phyloP scores from a whole-genome alignment of 148 eudicot species.

The Limonium bicolor region DNA sequence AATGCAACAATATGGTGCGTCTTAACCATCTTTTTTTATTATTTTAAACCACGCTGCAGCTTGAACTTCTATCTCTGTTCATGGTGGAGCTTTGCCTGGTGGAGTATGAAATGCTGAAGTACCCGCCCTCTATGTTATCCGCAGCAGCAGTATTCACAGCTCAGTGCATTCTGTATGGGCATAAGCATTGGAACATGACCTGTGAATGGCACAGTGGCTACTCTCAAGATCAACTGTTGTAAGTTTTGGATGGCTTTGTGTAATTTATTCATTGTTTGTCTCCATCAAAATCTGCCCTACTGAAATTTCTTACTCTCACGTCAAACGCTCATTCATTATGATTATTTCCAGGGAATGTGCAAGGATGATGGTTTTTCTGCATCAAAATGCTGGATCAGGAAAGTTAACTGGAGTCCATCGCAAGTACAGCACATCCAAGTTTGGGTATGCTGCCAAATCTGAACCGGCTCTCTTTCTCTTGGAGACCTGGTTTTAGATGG shows the following conservation, averaged over 20 bases:
- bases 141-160: slow-evolving; percentile 79
- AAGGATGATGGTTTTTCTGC: slow-evolving; percentile 60
- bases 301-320: not conserved
- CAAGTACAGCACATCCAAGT: slow-evolving; percentile 62
- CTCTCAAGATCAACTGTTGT: slow-evolving; percentile 47
- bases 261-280: not conserved
- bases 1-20: too few species aligned
- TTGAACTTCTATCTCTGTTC: slow-evolving; percentile 61
- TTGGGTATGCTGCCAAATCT: slow-evolving; percentile 46
- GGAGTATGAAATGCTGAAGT: slow-evolving; percentile 67
- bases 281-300: not conserved
- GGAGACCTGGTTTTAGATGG: slow-evolving; percentile 13
- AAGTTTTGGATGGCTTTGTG: slow-evolving; percentile 12
- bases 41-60: slow-evolving; percentile 19
- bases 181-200: slow-evolving; percentile 50
- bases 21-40: not conserved
- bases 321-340: not conserved
- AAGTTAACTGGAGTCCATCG: slow-evolving; percentile 63
- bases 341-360: slow-evolving; percentile 63
- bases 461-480: slow-evolving; percentile 62
- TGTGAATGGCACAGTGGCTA: slow-evolving; percentile 50
- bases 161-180: slow-evolving; percentile 35
- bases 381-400: slow-evolving; percentile 49
- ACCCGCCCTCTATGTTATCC: slow-evolving; percentile 57
- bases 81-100: slow-evolving; percentile 61